phyloP scores from a whole-genome alignment of 2,329 filamentous ascomycete genomes.

The Hypoxylon sp. region DNA sequence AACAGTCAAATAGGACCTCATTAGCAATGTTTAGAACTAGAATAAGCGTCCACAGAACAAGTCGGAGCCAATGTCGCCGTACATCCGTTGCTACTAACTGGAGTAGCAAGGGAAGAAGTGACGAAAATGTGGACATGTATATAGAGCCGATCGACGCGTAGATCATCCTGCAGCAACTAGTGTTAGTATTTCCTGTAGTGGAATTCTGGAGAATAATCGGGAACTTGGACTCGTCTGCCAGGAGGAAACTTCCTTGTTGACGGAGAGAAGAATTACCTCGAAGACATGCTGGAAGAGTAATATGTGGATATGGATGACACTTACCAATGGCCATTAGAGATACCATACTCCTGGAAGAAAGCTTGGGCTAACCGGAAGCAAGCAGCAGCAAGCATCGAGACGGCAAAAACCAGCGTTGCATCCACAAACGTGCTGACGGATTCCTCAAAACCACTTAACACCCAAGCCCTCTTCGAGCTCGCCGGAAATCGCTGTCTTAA shows the following conservation, averaged over 20 bases:
- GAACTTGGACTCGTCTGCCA: background rate
- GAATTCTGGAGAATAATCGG: background rate
- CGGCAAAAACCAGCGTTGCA: conserved; percentile 41
- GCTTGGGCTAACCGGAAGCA: conserved; percentile 37
- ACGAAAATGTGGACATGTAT: conserved; percentile 42
- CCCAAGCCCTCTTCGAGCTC: conserved; percentile 1
- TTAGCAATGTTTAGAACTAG: conserved; percentile 37
- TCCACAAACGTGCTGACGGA: conserved; percentile 33
- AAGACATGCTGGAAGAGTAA: background rate
- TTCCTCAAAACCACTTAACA: conserved; percentile 31
- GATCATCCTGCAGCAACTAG: conserved; percentile 15
- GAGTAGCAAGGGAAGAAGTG: conserved; percentile 42
- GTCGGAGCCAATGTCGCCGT: conserved; percentile 31
- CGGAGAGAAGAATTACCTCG: background rate
- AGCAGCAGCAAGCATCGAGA: conserved; percentile 42
- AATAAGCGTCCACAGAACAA: conserved; percentile 44
- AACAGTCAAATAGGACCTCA: conserved; percentile 37
- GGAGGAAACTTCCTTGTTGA: background rate
- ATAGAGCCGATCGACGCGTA: conserved; percentile 44
- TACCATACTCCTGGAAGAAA: conserved; percentile 12
- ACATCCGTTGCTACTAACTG: conserved; percentile 26
- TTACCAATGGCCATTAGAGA: conserved; percentile 31
- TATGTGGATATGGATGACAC: background rate
- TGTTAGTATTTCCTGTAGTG: background rate
- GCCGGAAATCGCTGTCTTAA: background rate